A percentile compares a stretch with the other conserved stretches of the same genome.
Conservation (phyloP, 2,329 filamentous ascomycete genomes). For the Fusarium oligoseptatum region DNA sequence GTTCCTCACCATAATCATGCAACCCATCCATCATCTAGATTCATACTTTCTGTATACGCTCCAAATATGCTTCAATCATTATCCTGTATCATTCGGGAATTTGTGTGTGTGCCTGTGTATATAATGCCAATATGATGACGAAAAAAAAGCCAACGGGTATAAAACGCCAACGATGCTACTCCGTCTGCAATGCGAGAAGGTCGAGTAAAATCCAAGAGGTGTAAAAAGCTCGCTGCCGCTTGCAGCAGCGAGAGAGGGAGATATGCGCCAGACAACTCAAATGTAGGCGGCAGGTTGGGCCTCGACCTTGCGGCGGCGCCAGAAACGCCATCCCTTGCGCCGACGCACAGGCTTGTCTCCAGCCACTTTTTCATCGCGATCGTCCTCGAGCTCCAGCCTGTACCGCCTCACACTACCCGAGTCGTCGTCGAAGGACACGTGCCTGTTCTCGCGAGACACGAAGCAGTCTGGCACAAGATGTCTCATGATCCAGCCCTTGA, state of each 20-base stretch:
- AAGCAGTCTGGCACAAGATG: slow-evolving; percentile 73
- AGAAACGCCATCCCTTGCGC: slow-evolving; percentile 48
- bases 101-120: slow-evolving; percentile 34
- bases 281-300: slow-evolving; percentile 35
- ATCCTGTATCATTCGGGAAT: slow-evolving; percentile 42
- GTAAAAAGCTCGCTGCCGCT: background rate
- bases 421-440: slow-evolving; percentile 72
- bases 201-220: slow-evolving; percentile 15
- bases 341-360: slow-evolving; percentile 22
- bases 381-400: slow-evolving; percentile 68
- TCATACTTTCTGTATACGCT: slow-evolving; percentile 35
- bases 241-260: background rate
- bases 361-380: slow-evolving; percentile 47
- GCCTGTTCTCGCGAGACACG: slow-evolving; percentile 62
- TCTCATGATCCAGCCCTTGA: slow-evolving; percentile 71
- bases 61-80: slow-evolving; percentile 42
- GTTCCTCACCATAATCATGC: slow-evolving; percentile 36
- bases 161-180: slow-evolving; percentile 53
- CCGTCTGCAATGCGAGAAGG: slow-evolving; percentile 41
- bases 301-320: slow-evolving; percentile 45
- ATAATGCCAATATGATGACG: slow-evolving; percentile 30
- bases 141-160: slow-evolving; percentile 50
- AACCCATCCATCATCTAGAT: slow-evolving; percentile 40
- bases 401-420: slow-evolving; percentile 74
- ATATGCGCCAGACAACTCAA: slow-evolving; percentile 6